Evolutionary conservation across 768 basidiomycete genomes (phyloP), one percentile per base, ranked within the genome.

Genomic region (Collybia sordida): DNA sequence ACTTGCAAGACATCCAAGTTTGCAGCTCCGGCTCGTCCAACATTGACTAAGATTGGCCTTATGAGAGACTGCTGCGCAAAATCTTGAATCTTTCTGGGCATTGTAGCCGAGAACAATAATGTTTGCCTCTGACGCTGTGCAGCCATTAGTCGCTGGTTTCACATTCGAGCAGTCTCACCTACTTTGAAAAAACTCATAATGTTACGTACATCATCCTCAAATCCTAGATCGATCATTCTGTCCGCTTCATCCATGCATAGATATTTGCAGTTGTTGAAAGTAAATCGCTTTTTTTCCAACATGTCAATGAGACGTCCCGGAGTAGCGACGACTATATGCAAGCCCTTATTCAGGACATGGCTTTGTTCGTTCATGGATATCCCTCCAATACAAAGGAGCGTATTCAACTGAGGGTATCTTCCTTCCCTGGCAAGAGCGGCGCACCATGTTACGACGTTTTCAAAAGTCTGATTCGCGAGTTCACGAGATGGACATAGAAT

Each of bases 131-230:
- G 97, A 54, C 89, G 82, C 92, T 97, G 59, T 15, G 51, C n/a
- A 12, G 53, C 49, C 21, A 3, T 45, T 34, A 37, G 52, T 49
- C 54, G 12, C 21, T 43, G 34, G n/a, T 47, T 23, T 23, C 36
- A 17, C 18, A 40, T 35, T 22, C 34, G 17, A 8, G 15, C 38
- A n/a, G 18, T 23, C 15, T 14, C 2, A 60, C 80, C 31, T 53
- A 92, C 94, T 75, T 90, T 94, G 79, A 99, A 98, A 69, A 93
- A 98, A 63, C 92, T 96, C 93, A 99, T 98, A 62, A 99, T 97
- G 61, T 94, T 97, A 50, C 97, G 80, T 24, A 99, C 95, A 59
- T 99, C 97, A 53, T 99, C 97, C 68, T 99, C 97, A 61, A 99
- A 99, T 0, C 97, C 97, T 64, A 98, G 76, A 64, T 99, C 97